Evolutionary conservation across 208 protist genomes (phyloP), one percentile per base, ranked within the genome.

Genomic region (Tritrichomonas musculus): DNA sequence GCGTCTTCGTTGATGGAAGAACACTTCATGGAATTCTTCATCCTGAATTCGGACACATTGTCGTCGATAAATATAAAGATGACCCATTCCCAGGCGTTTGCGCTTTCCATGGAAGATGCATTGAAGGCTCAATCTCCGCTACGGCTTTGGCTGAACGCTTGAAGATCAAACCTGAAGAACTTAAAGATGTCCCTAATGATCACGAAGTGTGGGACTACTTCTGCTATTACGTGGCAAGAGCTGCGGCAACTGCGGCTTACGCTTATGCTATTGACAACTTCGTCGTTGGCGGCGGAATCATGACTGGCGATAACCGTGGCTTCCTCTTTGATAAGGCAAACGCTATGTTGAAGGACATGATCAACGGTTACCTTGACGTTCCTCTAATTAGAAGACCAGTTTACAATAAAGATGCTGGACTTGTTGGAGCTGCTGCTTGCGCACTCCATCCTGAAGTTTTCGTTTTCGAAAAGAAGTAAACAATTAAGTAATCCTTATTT

Each of bases 1-100:
- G 96, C 44, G 50, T 96, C 1, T 94, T 95, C 22, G 65, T 94
- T 5, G 94, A 96, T 44, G 96, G 94, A 27, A 73, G 93, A 22
- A 49, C 95, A 20, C 94, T 96, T 36, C 95, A 96, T 92, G 96
- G 96, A 30, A 72, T 97, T 4, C 69, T 97, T 5, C 96, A 97
- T 93, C 95, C 96, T 55, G 96, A 97, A 84, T 94, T 94, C 66
- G 96, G 96, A 20, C 96, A 97, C 92, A 95, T 93, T 17, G 39
- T 92, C 64, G 44, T 94, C 17, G 80, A 50, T 14, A 73, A 82
- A 14, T 47, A 65, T 36, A 14, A 88, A 57, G 77, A 84, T 39
- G 95, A 97, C 44, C 50, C 66, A 22, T 97, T 96, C 57, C 17
- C 73, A 57, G 96, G 96, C 13, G 80, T 75, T 25, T 97, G 96